Percentiles rank a stretch among this genome's conserved stretches.
phyloP scores from a whole-genome alignment of 768 basidiomycete species.

The Lactarius sp. region DNA sequence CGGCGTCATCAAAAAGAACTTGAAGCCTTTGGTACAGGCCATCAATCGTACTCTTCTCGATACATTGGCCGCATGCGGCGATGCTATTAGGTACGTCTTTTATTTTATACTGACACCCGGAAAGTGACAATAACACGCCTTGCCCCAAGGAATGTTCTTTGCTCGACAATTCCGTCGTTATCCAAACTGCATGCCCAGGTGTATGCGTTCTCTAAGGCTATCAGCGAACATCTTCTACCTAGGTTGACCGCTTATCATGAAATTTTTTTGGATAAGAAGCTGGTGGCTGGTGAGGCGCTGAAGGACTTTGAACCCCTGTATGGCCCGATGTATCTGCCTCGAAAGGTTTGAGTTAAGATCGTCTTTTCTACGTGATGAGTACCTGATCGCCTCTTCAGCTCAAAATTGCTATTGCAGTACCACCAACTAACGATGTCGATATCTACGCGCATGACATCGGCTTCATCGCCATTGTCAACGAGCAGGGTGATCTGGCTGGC shows the following conservation, averaged over 20 bases:
- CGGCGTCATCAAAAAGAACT: slow-evolving; percentile 93
- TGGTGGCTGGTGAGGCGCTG: slow-evolving; percentile 88
- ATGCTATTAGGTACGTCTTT: slow-evolving; percentile 77
- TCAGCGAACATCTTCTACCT: slow-evolving; percentile 85
- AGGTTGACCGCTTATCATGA: slow-evolving; percentile 94
- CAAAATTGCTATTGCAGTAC: slow-evolving; percentile 95
- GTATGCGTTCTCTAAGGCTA: slow-evolving; percentile 74
- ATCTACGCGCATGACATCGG: slow-evolving; percentile 95
- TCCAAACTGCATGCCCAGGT: slow-evolving; percentile 84
- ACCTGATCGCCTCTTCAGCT: slow-evolving; percentile 50
- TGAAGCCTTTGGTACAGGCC: slow-evolving; percentile 94
- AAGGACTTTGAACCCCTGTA: slow-evolving; percentile 97
- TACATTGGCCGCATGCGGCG: slow-evolving; percentile 96
- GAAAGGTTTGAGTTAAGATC: slow-evolving; percentile 55
- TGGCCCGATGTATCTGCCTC: slow-evolving; percentile 93
- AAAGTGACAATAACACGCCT: slow-evolving; percentile 14
- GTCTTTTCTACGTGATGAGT: slow-evolving; percentile 7
- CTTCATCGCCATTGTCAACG: slow-evolving; percentile 87
- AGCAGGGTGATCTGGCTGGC: slow-evolving; percentile 71
- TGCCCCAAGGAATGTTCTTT: slow-evolving; percentile 72
- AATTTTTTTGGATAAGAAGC: slow-evolving; percentile 98
- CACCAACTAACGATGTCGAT: slow-evolving; percentile 95
- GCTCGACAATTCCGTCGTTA: slow-evolving; percentile 83
- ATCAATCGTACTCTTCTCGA: slow-evolving; percentile 90
- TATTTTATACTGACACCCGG: background rate